phyloP scores from a whole-genome alignment of 495 filamentous ascomycete species.

The Penicillium roqueforti region DNA sequence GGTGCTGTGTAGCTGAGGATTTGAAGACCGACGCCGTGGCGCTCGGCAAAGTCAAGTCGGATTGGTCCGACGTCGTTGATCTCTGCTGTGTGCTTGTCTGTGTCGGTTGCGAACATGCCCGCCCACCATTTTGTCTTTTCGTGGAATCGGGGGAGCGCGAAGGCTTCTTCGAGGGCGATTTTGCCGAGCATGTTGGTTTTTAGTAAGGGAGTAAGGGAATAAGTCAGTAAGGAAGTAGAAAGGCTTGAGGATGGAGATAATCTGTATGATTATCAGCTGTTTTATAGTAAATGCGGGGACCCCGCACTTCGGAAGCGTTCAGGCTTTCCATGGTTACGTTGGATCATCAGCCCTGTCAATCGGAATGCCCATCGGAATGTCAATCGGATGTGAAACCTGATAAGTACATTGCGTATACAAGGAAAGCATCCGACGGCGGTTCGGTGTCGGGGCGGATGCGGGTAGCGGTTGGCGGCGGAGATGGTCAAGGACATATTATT shows the following conservation, averaged over 20 bases:
- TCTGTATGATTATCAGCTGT: background rate
- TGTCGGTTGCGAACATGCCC: slow-evolving; percentile 40
- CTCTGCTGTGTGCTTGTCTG: slow-evolving; percentile 38
- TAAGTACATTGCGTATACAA: background rate
- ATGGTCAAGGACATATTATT: background rate
- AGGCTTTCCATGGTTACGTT: background rate
- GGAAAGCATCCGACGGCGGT: slow-evolving; percentile 1
- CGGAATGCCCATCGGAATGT: background rate
- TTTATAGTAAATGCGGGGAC: slow-evolving; percentile 8
- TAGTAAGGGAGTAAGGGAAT: background rate
- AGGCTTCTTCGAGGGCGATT: slow-evolving; percentile 51
- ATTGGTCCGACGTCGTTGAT: slow-evolving; percentile 49
- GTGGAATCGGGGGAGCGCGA: slow-evolving; percentile 43
- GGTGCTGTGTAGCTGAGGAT: slow-evolving; percentile 55
- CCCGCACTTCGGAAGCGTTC: slow-evolving; percentile 7
- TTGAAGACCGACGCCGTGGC: slow-evolving; percentile 57
- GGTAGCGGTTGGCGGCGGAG: background rate
- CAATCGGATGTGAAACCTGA: background rate
- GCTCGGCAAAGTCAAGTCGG: slow-evolving; percentile 51
- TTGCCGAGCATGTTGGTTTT: slow-evolving; percentile 45
- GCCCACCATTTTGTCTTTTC: slow-evolving; percentile 50
- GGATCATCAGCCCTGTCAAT: background rate
- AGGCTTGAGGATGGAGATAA: background rate
- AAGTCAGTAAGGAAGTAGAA: background rate
- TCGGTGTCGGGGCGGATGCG: slow-evolving; percentile 4